phyloP scores from a whole-genome alignment of 2,329 filamentous ascomycete genomes.

The Aspergillus cejpii region DNA sequence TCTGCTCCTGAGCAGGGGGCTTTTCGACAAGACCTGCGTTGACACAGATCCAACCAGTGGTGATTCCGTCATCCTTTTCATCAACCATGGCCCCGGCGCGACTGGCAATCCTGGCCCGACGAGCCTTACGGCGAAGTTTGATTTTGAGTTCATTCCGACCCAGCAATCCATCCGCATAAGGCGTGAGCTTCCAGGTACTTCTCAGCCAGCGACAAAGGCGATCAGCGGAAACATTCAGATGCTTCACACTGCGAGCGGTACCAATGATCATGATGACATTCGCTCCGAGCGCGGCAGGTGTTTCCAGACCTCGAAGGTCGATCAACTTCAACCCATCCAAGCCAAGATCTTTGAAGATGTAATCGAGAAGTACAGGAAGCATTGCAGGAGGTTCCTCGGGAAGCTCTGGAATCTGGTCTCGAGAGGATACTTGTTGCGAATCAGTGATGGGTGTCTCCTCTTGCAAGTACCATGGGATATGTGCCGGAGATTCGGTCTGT shows the following conservation, averaged over 20 bases:
- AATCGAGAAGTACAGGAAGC: constrained; percentile 64
- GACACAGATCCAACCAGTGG: constrained; percentile 93
- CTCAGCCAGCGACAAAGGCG: constrained; percentile 83
- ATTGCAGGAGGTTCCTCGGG: constrained; percentile 66
- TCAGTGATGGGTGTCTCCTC: constrained; percentile 48
- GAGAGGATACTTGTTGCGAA: constrained; percentile 43
- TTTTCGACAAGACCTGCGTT: constrained; percentile 69
- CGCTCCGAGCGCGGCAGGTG: constrained; percentile 76
- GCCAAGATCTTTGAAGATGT: constrained; percentile 76
- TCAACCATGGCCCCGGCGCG: constrained; percentile 54
- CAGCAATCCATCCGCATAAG: constrained; percentile 78
- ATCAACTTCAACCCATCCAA: constrained; percentile 73
- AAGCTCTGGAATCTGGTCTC: constrained; percentile 55
- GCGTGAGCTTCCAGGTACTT: constrained; percentile 62
- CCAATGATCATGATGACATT: constrained; percentile 90
- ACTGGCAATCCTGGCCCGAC: constrained; percentile 73
- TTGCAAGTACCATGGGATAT: constrained; percentile 74
- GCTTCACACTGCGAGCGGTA: constrained; percentile 84
- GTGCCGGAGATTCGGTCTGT: constrained; percentile 7
- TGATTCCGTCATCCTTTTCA: constrained; percentile 73
- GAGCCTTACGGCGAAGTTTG: constrained; percentile 71
- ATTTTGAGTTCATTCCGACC: constrained; percentile 87
- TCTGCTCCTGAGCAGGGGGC: constrained; percentile 27
- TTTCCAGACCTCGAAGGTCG: constrained; percentile 77
- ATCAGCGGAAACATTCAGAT: constrained; percentile 85